Percentiles rank a stretch among this genome's conserved stretches.
Conservation (phyloP, 2,329 filamentous ascomycete species). For the Microcera coccophila region DNA sequence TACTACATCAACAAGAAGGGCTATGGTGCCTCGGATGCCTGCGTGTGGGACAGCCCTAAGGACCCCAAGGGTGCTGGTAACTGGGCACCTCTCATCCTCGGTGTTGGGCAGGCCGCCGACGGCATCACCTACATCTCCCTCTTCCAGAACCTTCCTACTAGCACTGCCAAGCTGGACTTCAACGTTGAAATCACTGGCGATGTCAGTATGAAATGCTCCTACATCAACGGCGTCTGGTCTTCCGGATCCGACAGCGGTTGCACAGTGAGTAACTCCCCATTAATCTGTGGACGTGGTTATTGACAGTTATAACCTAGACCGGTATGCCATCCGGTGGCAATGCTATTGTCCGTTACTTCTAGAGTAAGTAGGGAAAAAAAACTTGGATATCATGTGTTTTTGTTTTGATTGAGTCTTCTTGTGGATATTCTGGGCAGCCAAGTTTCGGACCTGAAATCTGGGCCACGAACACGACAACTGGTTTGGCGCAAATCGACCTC, state of each 20-base stretch:
- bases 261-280: slow-evolving; percentile 61
- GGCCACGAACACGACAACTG: slow-evolving; percentile 14
- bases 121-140: slow-evolving; percentile 76
- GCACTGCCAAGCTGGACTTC: slow-evolving; percentile 65
- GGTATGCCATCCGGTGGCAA: slow-evolving; percentile 39
- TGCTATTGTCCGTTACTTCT: slow-evolving; percentile 45
- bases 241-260: slow-evolving; percentile 60
- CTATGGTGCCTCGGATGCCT: slow-evolving; percentile 61
- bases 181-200: slow-evolving; percentile 74
- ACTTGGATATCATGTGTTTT: slow-evolving; percentile 26
- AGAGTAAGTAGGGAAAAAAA: slow-evolving; percentile 12
- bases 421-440: slow-evolving; percentile 32
- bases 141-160: slow-evolving; percentile 79
- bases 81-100: slow-evolving; percentile 82
- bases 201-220: slow-evolving; percentile 56
- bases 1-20: slow-evolving; percentile 94
- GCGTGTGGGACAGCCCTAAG: slow-evolving; percentile 62
- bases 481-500: no score
- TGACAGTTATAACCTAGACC: slow-evolving; percentile 36
- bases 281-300: slow-evolving; percentile 2
- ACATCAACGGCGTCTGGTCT: slow-evolving; percentile 59
- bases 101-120: slow-evolving; percentile 64
- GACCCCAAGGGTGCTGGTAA: slow-evolving; percentile 64
- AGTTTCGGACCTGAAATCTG: slow-evolving; percentile 19
- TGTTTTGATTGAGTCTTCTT: slow-evolving; percentile 35